Percentiles rank a stretch among this genome's conserved stretches.
Evolutionary conservation across 192 early-diverging fungal species (phyloP).

Genomic region (Allomyces macrogynus): DNA sequence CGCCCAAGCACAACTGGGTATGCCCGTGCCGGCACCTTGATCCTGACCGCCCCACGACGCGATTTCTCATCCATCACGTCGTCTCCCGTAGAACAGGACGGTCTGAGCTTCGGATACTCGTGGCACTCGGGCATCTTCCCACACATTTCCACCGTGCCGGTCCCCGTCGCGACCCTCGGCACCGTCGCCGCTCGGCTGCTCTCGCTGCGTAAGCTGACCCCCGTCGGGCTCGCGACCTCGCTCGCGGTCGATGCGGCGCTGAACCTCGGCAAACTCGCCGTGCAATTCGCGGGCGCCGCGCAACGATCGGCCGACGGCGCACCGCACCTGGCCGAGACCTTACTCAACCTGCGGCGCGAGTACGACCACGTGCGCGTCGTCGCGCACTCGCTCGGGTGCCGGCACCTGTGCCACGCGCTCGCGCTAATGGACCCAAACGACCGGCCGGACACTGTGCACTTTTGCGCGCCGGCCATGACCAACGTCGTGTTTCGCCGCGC

Average conservation of each 20-base stretch:
- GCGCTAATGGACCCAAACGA: background rate
- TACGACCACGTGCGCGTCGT: background rate
- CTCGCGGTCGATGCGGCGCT: background rate
- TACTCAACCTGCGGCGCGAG: background rate
- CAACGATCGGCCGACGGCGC: background rate
- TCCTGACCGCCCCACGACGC: too few relatives aligned
- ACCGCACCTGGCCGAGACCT: background rate
- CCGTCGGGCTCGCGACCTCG: background rate
- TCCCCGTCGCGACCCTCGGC: background rate
- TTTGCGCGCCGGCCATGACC: background rate
- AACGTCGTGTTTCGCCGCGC: background rate
- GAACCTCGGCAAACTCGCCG: background rate
- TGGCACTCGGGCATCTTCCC: background rate
- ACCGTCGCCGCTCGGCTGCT: background rate
- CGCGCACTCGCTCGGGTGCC: background rate
- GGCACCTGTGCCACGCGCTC: background rate
- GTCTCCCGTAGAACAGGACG: background rate
- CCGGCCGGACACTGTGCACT: background rate
- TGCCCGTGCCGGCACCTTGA: too few relatives aligned
- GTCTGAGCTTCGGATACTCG: background rate
- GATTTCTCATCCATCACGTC: too few relatives aligned
- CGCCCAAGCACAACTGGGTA: background rate
- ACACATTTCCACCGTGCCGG: background rate
- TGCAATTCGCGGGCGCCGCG: background rate
- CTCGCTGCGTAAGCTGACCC: background rate